Evolutionary conservation across 768 basidiomycete species (phyloP), one percentile per base, ranked within the genome.

Genomic region (Hygrocybe punicea): DNA sequence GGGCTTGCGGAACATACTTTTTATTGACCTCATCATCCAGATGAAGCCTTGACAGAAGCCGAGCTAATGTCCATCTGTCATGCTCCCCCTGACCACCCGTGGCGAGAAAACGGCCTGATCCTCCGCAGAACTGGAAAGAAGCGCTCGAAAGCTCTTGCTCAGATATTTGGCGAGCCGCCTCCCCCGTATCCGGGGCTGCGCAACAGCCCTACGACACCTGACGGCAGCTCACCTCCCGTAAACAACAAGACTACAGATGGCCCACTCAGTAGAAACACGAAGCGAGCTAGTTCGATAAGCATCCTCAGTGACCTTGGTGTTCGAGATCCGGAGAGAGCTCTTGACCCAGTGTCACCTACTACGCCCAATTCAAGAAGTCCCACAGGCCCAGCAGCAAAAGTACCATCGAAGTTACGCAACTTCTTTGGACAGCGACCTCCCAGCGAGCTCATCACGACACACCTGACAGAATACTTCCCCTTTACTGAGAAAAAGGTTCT

Each of bases 371-470:
- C 46, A 10, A 58, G 67, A n/a, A 74, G 57, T 60, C 73, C 73
- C 40, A 64, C 73, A n/a, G 69, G 65, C 58, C 73, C 69, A 36
- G 74, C 73, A 56, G 71, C 70, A 44, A 82, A 82, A 63, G 75
- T 79, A 8, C 82, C 86, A 3, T 82, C 83, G 19, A 94, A 92
- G 66, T 69, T 94, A 47, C 90, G 90, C 71, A 94, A 93, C 78
- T 99, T 98, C 79, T 96, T 98, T 63, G 97, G 96, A 14, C 97
- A 98, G 66, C 89, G 97, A 39, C 97, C 97, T 0, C 95, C 97
- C 0, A 93, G 90, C 73, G 97, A 98, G 71, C 84, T 98, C 60
- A 98, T 98, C 76, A 91, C 95, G 23, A 96, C 80, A 6, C 95
- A 98, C 67, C 73, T 98, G 51, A 85, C 89, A 17, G 95, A 97